Base-by-base conservation (phyloP, 139 green algal species). In the Ettlia oleoabundans region DNA sequence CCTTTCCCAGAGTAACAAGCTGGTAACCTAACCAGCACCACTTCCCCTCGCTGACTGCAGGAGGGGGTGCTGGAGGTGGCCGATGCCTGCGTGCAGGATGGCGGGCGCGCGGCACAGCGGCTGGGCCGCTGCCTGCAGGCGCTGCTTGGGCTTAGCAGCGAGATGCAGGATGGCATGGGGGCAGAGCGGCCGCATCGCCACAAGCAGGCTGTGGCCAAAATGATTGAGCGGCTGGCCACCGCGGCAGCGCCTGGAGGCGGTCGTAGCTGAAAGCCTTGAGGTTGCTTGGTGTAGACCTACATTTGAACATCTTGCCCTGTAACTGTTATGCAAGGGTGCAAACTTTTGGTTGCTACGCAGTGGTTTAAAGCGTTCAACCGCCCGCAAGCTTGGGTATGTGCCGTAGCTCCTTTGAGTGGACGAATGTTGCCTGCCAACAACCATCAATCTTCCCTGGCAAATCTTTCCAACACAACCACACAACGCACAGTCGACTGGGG, bases 131-230 rank as follows among this genome's bases (percentile, higher is more conserved):
- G 18, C 58, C 58, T 81, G 58, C 75, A 81, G 41, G 75, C 58
- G 24, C 58, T 71, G 58, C 58, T 81, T 55, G 75, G 58, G 2
- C 75, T 81, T 21, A 72, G 38, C 40, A 81, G 38, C 58, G 30
- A 70, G 58, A 42, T 81, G 75, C 75, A 81, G 75, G 75, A 81
- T 55, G 21, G 58, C 38, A 55, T 81, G 58, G 75, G 75, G 10
- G 75, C n/a, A 58, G 28, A 41, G 55, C 75, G 75, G 35, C 22
- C 38, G 10, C 75, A 81, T 40, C n/a, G n/a, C 10, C 75, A 81
- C 75, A 80, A 80, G 73, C 73, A 68, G 53, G 53, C 58, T 4
- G 73, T 80, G 73, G 35, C 35, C 1, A 10, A 8, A 0, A 37
- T 37, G 22, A 80, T 80, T 21, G 53, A 28, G 1, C 35, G 35